Conservation (phyloP, 805 yeast genomes). For the Candida multigemmis region DNA sequence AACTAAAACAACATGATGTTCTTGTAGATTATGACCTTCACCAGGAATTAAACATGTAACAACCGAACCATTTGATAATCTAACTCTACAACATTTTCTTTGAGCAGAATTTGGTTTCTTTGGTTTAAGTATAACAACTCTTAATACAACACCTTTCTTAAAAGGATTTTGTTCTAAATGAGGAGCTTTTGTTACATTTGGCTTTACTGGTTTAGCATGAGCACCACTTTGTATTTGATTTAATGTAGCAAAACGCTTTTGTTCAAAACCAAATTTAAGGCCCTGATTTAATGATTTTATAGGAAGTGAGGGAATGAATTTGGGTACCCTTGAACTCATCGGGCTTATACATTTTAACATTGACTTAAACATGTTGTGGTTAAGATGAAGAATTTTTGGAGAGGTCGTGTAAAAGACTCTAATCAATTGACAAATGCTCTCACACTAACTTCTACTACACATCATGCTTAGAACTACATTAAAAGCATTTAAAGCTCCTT, state of each 20-base stretch:
- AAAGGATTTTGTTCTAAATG: conserved; percentile 80
- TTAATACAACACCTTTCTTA: conserved; percentile 84
- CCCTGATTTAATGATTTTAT: conserved; percentile 5
- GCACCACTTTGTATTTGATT: conserved; percentile 70
- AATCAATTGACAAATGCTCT: no score
- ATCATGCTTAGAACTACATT: no score
- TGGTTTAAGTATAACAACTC: conserved; percentile 93
- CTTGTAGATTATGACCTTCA: conserved; percentile 97
- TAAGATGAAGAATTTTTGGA: conserved; percentile 2
- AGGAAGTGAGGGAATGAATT: no score
- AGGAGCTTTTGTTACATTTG: conserved; percentile 56
- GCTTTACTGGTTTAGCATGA: conserved; percentile 39
- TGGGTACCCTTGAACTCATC: no score
- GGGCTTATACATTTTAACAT: no score
- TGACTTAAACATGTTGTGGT: no score
- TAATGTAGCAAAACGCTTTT: conserved; percentile 56
- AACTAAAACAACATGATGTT: conserved; percentile 90
- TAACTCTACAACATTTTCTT: conserved; percentile 92
- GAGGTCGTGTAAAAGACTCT: no score
- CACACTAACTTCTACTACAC: no score
- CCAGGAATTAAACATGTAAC: conserved; percentile 95
- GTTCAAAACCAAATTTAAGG: conserved; percentile 14
- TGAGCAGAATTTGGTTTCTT: conserved; percentile 98
- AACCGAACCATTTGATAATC: conserved; percentile 81
- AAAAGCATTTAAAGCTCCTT: no score